Base-by-base conservation (phyloP, 345 rosid genomes). In the Camelina sativa region DNA sequence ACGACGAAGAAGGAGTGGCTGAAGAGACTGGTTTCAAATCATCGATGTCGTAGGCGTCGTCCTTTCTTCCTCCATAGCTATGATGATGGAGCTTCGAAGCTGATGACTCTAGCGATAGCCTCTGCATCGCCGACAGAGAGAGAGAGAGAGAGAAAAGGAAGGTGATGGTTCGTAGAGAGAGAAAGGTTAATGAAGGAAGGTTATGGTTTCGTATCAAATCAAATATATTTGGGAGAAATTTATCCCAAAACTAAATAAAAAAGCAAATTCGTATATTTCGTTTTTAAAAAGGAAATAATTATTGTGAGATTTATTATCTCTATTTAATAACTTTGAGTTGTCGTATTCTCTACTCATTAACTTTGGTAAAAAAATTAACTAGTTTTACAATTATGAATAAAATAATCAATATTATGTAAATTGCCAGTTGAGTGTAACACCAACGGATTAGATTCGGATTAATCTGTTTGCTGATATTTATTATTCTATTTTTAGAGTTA, bases 91-190 rank as follows among this genome's bases (percentile, higher is more conserved):
- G 85, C 87, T 91, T 89, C 69, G 90, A 80, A 67, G 65, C 79
- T 7, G 98, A 96, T 2, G 98, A 88, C 65, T 97, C 91, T 3
- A 90, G 86, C 11, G 99, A 95, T 44, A 87, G 92, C 40, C 99
- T 87, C 68, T 95, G 99, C 99, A 92, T 94, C 87, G 73, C 76
- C 37, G 50, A 15, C 20, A 52, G 64, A 63, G 77, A 66, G 64
- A 71, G 72, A 48, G 72, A 48, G 57, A 46, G 56, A 5, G 17
- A 17, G 1, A 22, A 17, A 12, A 40, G 28, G 28, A 25, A 25
- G 28, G 3, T 2, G 28, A 25, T 25, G 28, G 4, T 25, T 3
- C 4, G 4, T 25, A 71, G 54, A 75, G 57, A 71, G 75, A 57
- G 72, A 77, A 7, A 47, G 11, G 25, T 46, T 51, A 13, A 43